These are phyloP conservation scores for Macrophomina pseudophaseolina DNA, from an alignment of 2,329 filamentous ascomycete species.

Conservation along the genomic window DNA sequence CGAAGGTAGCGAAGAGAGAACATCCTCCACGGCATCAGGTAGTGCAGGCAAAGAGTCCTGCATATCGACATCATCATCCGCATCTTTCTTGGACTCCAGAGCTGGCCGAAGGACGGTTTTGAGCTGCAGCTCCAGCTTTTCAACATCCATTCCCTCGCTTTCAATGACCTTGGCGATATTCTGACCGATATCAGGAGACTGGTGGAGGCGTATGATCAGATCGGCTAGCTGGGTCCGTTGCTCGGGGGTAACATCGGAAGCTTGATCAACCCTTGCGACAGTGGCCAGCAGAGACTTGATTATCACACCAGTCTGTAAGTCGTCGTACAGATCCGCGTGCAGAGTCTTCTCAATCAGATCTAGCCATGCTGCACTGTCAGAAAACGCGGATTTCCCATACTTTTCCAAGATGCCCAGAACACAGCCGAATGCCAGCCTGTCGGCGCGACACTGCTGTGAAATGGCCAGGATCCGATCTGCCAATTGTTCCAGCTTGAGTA, in stretches of 20 bases:
- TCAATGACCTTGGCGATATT: constrained; percentile 71
- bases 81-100: constrained; percentile 31
- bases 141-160: constrained; percentile 72
- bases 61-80: constrained; percentile 58
- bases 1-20: constrained; percentile 32
- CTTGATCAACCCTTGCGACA: constrained; percentile 63
- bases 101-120: constrained; percentile 67
- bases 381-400: constrained; percentile 14
- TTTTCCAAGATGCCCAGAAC: constrained; percentile 57
- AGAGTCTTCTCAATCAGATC: constrained; percentile 65
- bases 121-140: constrained; percentile 75
- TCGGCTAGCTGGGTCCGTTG: constrained; percentile 40
- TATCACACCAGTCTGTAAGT: constrained; percentile 67
- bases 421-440: constrained; percentile 74
- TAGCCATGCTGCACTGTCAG: constrained; percentile 12
- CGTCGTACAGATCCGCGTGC: constrained; percentile 63
- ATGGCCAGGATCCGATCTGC: constrained; percentile 65
- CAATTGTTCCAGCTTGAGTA: constrained; percentile 68
- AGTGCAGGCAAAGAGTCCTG: constrained; percentile 40
- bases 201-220: constrained; percentile 38
- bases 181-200: constrained; percentile 47
- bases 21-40: constrained; percentile 25
- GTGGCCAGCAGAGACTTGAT: constrained; percentile 69
- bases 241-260: constrained; percentile 57
- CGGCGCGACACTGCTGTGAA: constrained; percentile 68